Evolutionary conservation across 2,329 filamentous ascomycete species (phyloP).

Genomic region (Fusarium albidum): DNA sequence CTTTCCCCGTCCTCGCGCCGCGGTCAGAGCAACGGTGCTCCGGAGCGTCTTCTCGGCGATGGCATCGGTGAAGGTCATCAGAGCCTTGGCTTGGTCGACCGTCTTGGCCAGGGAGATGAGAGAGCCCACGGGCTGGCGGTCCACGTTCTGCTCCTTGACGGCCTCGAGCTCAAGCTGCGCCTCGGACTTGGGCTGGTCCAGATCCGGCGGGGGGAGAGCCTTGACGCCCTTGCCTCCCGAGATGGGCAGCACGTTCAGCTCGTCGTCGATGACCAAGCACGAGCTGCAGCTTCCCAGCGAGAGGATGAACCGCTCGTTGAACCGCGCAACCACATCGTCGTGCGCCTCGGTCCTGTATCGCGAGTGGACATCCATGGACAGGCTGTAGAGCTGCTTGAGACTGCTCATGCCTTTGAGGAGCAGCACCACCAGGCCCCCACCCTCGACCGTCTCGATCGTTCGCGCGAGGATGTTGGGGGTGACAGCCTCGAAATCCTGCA

Average conservation of each 20-base stretch:
- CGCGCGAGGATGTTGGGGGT: slow-evolving; percentile 96
- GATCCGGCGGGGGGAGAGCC: slow-evolving; percentile 77
- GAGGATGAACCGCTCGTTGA: slow-evolving; percentile 97
- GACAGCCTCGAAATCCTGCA: slow-evolving; percentile 97
- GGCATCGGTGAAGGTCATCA: slow-evolving; percentile 96
- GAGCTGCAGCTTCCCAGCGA: slow-evolving; percentile 95
- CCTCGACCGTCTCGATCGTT: slow-evolving; percentile 97
- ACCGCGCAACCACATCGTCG: slow-evolving; percentile 90
- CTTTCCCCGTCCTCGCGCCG: slow-evolving; percentile 93
- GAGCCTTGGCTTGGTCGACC: slow-evolving; percentile 93
- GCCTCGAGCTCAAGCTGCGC: slow-evolving; percentile 79
- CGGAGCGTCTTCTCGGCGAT: slow-evolving; percentile 95
- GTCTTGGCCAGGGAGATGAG: slow-evolving; percentile 87
- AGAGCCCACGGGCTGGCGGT: slow-evolving; percentile 85
- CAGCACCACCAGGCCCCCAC: slow-evolving; percentile 88
- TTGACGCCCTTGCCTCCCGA: slow-evolving; percentile 93
- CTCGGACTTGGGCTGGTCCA: slow-evolving; percentile 76
- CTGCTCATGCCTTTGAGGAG: slow-evolving; percentile 96
- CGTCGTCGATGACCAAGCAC: slow-evolving; percentile 95
- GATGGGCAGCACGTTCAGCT: slow-evolving; percentile 95
- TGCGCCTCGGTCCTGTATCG: slow-evolving; percentile 97
- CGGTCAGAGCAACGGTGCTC: slow-evolving; percentile 92
- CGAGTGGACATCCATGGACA: slow-evolving; percentile 98
- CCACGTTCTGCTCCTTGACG: slow-evolving; percentile 87
- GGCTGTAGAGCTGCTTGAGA: slow-evolving; percentile 93